Evolutionary conservation across 2,329 filamentous ascomycete species (phyloP), one percentile per base, ranked within the genome.

Genomic region (Fusarium sambucinum): DNA sequence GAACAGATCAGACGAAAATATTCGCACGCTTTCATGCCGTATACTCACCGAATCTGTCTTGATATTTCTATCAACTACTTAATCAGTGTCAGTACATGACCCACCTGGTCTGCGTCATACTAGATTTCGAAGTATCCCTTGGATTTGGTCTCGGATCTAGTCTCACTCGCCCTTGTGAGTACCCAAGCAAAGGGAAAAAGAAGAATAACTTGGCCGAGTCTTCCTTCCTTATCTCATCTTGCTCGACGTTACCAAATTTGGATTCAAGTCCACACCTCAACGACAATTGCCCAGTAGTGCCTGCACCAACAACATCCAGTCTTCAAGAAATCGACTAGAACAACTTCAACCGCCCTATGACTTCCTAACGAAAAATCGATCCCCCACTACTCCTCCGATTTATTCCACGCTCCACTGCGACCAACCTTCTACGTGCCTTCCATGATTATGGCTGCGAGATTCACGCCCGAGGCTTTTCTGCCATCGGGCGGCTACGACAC

Each of bases 381-480:
- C 44, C 45, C 32, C 60, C 56, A 51, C 56, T 58, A 37, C 55
- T 55, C 40, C 63, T 53, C 61, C 68, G 46, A 69, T 52, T 63
- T 57, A 64, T 69, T 65, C 60, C 54, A 63, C 60, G 41, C 59
- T 68, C 56, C 52, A 51, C 47, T 38, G 42, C 41, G 27, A 51
- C 57, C 53, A 30, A 58, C 42, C 52, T 70, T 44, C 21, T 30
- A 55, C 69, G 50, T 37, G 37, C 41, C 62, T 58, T 63, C 53
- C 64, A 63, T 59, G 63, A 71, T 66, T 55, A 74, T 74, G 73
- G 60, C 73, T 48, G 58, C 69, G 50, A 71, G 69, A 40, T 53
- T 75, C 44, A 70, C 68, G 27, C 63, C 73, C 47, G 72, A 74
- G 51, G 70, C 73, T 46, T 75, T 75, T 64, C 56, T 75, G 65